Base-by-base conservation (phyloP, 257 asterid genomes). In the Fraxinus americana region DNA sequence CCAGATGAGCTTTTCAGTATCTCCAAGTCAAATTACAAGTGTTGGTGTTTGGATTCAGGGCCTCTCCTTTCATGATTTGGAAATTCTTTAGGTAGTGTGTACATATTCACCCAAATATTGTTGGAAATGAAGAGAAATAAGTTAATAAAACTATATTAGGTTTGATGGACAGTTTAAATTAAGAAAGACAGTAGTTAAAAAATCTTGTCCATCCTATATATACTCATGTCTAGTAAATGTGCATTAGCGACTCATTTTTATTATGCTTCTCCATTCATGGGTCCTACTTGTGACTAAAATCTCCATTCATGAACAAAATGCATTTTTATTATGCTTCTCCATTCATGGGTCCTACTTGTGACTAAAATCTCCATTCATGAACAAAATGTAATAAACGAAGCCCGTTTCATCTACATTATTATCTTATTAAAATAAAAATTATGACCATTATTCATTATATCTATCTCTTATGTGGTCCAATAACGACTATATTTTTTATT, bases 31-130 rank as follows among this genome's bases (percentile, higher is more conserved):
- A 87, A 87, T 59, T 87, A 86, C 70, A 76, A 52, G 70, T 87
- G 93, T 32, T 89, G 93, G 93, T 89, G 91, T 81, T 83, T 87
- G 80, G 90, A 87, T 78, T 85, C 83, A 11, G 14, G 66, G 35
- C 78, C 1, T 63, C 69, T 9, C 25, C 69, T 9, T n/a, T 23
- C 69, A 25, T 63, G 36, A 63, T 63, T 27, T 52, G 23, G 23
- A 16, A 17, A 17, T 14, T 52, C 25, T 52, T 52, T 17, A 57
- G 21, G 27, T 57, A n/a, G 27, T 1, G 27, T 57, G 66, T 57
- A n/a, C 29, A 57, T n/a, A 61, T 10, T n/a, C 68, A 21, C 30
- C 32, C 23, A 19, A 29, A 59, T n/a, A 59, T 59, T 59, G 23
- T 16, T 61, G 34, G 68, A 23, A 21, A 61, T 21, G 68, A 61